Conservation (phyloP, 2,329 filamentous ascomycete genomes). For the Monilinia fructigena region DNA sequence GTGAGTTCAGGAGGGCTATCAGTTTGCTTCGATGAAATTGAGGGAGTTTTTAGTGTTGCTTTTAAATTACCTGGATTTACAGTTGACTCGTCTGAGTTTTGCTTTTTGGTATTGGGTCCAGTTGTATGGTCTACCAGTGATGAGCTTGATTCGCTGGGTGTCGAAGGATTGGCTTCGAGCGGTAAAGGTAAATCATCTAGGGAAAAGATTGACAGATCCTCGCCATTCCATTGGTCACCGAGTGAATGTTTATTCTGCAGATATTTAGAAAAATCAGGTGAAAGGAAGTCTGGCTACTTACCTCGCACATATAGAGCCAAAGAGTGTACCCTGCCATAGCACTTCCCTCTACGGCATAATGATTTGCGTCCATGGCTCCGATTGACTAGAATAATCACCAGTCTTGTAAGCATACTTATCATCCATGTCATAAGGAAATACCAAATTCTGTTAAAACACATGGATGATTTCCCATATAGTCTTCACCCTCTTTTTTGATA, state of each 20-base stretch:
- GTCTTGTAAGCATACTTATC: constrained; percentile 93
- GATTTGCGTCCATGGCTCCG: constrained; percentile 92
- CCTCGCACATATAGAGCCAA: constrained; percentile 79
- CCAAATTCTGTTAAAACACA: constrained; percentile 93
- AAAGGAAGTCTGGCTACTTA: constrained; percentile 43
- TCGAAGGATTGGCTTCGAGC: constrained; percentile 50
- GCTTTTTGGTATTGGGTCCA: constrained; percentile 42
- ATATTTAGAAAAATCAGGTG: constrained; percentile 28
- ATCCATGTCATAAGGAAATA: constrained; percentile 97
- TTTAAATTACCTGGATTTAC: constrained; percentile 77
- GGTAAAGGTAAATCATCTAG: constrained; percentile 70
- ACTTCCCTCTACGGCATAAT: constrained; percentile 85
- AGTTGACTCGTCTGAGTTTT: constrained; percentile 52
- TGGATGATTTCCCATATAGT: constrained; percentile 84
- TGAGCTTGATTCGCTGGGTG: constrained; percentile 48
- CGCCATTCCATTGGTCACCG: constrained; percentile 96
- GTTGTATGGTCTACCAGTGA: constrained; percentile 45
- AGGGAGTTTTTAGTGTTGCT: constrained; percentile 65
- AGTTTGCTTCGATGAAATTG: constrained; percentile 59
- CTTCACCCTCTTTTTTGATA: constrained; percentile 81
- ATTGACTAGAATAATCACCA: constrained; percentile 91
- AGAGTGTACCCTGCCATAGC: constrained; percentile 81
- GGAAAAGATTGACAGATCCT: constrained; percentile 90
- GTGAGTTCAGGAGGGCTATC: constrained; percentile 56
- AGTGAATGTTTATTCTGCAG: constrained; percentile 77